Base-by-base conservation (phyloP, 2,329 filamentous ascomycete genomes). In the Curvularia spicifera region DNA sequence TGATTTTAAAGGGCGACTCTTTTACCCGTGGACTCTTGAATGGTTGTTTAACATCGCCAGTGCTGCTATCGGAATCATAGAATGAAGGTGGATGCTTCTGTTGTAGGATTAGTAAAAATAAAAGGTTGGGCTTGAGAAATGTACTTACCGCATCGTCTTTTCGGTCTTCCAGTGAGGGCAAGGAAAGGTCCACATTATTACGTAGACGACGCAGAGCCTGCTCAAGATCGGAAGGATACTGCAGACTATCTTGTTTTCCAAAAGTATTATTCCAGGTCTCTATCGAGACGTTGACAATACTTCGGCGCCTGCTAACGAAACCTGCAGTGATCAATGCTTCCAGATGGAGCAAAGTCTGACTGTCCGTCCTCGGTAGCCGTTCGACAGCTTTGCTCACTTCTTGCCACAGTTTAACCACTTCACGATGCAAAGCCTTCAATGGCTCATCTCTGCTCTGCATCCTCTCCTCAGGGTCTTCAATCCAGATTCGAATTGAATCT, bases 261-360 rank as follows among this genome's bases (percentile, higher is more conserved):
- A 91, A 92, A 0, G 88, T 84, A 0, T 77, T 72, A 65, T 93
- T 93, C 92, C 92, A 97, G 60, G 84, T 81, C 15, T 76, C 70
- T 26, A 88, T 80, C 1, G 86, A 83, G 3, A 71, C 71, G 45
- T 84, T 84, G 10, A 82, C 80, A 9, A 84, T 80, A 3, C 72
- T 75, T 46, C 77, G 79, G 61, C 84, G 81, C 5, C 78, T 78
- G 44, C 84, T 87, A 22, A 79, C 71, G 28, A 89, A 80, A 1
- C 83, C 83, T 47, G 84, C 78, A 29, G 80, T 76, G 9, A 88
- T 73, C 6, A 88, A 70, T 5, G 68, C 60, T 46, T 84, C 81
- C 4, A 87, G 69, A 71, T 81, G 73, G 76, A 87, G 61, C 79
- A 90, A 66, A 80, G 84, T 59, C 73, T 78, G 56, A 70, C 78